These are phyloP conservation scores for Akanthomyces lecanii DNA, from an alignment of 2,329 filamentous ascomycete species.

Conservation along the genomic window DNA sequence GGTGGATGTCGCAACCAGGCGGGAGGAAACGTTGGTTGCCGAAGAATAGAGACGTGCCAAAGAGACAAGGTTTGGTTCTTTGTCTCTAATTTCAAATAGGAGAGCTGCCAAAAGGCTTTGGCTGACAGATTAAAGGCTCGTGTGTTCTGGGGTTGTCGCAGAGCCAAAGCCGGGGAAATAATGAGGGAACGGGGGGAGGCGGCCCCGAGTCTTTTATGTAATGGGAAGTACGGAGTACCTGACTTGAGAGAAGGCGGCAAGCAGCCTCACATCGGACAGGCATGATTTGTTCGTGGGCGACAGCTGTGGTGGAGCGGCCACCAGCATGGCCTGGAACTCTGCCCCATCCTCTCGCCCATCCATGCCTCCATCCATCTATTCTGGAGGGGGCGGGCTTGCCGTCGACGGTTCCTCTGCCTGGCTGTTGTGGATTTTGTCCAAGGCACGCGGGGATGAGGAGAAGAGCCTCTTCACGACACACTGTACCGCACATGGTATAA, in stretches of 20 bases:
- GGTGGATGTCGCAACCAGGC: not conserved
- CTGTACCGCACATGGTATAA: not conserved
- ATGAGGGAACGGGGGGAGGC: constrained; percentile 6
- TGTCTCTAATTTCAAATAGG: not conserved
- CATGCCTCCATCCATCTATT: not conserved
- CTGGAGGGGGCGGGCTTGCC: constrained; percentile 7
- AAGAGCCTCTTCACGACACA: constrained; percentile 1
- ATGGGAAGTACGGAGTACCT: constrained; percentile 18
- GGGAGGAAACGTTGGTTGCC: not conserved
- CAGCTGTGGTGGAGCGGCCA: constrained; percentile 9
- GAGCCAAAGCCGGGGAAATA: constrained; percentile 14
- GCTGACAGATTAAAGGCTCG: constrained; percentile 1
- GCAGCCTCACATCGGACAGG: constrained; percentile 3
- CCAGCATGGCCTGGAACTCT: constrained; percentile 14
- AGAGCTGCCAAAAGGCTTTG: not conserved
- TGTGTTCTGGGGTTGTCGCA: constrained; percentile 11
- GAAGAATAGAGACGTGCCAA: not conserved
- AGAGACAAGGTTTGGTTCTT: not conserved
- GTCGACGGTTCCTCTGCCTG: not conserved
- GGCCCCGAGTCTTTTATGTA: constrained; percentile 21
- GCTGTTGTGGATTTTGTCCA: not conserved
- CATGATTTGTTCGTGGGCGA: constrained; percentile 1
- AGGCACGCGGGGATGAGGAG: constrained; percentile 4
- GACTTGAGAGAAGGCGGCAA: not conserved
- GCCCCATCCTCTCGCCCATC: constrained; percentile 5